Evolutionary conservation across 176 grass and related monocot genomes (phyloP).

Genomic region (bread wheat (Triticum aestivum)): IWGSC_CS_RefSeq_v2.1 NC_057812.1:530188406-530188905

Average conservation of each 20-base stretch:
- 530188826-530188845: not conserved
- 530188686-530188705: not conserved
- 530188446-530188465: not conserved
- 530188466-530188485: too few species aligned
- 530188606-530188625: not conserved
- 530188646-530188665: not conserved
- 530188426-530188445: not conserved
- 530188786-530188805: not conserved
- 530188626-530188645: not conserved
- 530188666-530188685: not conserved
- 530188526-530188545: too few species aligned
- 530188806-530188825: not conserved
- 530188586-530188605: not conserved
- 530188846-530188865: not conserved
- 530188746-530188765: not conserved
- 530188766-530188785: not conserved
- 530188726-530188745: not conserved
- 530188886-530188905: constrained; percentile 14
- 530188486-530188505: too few species aligned
- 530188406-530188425: not conserved
- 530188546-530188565: too few species aligned
- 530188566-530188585: too few species aligned
- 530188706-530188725: not conserved
- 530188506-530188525: too few species aligned
- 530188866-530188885: not conserved